These are phyloP conservation scores for Nakazawaea ishiwadae DNA, from an alignment of 805 yeast genomes.

Conservation along the genomic window DNA sequence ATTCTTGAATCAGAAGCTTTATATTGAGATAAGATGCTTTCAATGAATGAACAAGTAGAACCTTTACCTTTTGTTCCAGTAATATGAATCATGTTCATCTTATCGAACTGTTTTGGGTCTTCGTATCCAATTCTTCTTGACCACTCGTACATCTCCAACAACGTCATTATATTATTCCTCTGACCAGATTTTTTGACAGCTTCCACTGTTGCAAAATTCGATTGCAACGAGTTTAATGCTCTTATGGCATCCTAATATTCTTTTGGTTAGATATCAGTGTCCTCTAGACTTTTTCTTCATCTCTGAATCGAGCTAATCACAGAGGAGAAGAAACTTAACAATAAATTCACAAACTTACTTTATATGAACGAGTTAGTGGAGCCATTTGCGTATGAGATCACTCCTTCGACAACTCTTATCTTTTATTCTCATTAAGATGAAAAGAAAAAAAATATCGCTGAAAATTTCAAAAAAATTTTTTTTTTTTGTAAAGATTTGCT, in stretches of 20 bases:
- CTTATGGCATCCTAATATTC: conserved; percentile 67
- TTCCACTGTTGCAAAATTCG: conserved; percentile 87
- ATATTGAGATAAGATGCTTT: conserved; percentile 72
- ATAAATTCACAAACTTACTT: conserved; percentile 1
- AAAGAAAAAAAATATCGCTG: too few relatives aligned
- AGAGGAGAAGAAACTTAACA: not conserved
- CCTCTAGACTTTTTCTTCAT: not conserved
- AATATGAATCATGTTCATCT: conserved; percentile 77
- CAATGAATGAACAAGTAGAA: conserved; percentile 92
- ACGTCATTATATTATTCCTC: conserved; percentile 58
- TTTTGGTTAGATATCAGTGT: conserved; percentile 2
- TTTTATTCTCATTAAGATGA: too few relatives aligned
- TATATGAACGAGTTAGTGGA: conserved; percentile 3
- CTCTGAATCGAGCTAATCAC: not conserved
- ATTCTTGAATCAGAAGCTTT: conserved; percentile 24
- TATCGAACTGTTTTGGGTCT: conserved; percentile 64
- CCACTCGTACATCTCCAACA: conserved; percentile 87
- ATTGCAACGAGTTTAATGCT: conserved; percentile 81
- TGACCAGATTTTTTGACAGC: conserved; percentile 70
- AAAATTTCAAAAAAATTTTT: not conserved
- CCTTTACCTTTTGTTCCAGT: conserved; percentile 99
- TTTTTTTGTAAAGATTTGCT: too few relatives aligned
- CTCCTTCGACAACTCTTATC: too few relatives aligned
- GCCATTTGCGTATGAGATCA: not conserved
- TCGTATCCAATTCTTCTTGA: conserved; percentile 63